These are phyloP conservation scores for Schizonepeta tenuifolia DNA, from an alignment of 257 asterid genomes.

Conservation along the genomic window DNA sequence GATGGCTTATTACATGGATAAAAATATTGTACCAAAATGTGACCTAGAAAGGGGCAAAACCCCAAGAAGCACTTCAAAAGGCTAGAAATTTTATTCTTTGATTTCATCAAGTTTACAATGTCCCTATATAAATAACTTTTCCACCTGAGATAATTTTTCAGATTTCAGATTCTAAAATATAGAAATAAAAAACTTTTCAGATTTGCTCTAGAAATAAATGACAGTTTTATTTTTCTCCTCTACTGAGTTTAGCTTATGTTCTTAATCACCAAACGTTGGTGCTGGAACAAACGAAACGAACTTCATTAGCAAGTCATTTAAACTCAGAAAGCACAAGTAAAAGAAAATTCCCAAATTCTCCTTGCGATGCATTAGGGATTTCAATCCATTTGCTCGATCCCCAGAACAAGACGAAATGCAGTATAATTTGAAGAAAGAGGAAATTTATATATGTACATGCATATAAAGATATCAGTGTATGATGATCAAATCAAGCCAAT, in stretches of 20 bases:
- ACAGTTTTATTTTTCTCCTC: background rate
- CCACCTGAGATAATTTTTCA: background rate
- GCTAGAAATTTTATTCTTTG: background rate
- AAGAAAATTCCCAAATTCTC: background rate
- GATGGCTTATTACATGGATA: background rate
- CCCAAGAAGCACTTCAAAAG: background rate
- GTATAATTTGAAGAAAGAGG: background rate
- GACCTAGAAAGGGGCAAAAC: background rate
- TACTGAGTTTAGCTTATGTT: background rate
- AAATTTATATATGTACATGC: background rate
- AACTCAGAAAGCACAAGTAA: background rate
- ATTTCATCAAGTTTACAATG: conserved; percentile 10
- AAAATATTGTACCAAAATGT: background rate
- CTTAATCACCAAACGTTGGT: conserved; percentile 5
- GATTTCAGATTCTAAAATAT: conserved; percentile 4
- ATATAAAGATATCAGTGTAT: background rate
- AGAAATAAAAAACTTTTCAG: too few relatives aligned
- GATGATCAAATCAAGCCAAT: conserved; percentile 1
- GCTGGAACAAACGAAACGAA: conserved; percentile 5
- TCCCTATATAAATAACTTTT: background rate
- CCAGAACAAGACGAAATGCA: conserved; percentile 12
- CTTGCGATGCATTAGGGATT: conserved; percentile 1
- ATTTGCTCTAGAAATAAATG: too few relatives aligned
- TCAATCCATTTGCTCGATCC: background rate
- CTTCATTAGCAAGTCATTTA: conserved; percentile 10